These are phyloP conservation scores for Russula abietina DNA, from an alignment of 768 basidiomycete genomes.

Conservation along the genomic window DNA sequence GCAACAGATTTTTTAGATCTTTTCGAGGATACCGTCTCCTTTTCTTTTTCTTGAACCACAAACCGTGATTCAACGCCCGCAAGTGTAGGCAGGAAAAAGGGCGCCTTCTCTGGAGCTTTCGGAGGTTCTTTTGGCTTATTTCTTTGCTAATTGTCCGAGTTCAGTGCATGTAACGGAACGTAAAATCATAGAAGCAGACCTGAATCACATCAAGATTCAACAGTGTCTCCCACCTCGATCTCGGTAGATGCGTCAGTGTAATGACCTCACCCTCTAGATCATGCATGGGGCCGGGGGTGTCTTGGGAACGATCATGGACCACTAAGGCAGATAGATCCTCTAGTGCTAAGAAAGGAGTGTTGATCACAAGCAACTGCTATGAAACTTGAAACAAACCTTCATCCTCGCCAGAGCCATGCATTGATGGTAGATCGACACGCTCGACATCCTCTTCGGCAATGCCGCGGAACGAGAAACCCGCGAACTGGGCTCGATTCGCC, in stretches of 20 bases:
- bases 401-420: conserved; percentile 78
- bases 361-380: conserved; percentile 10
- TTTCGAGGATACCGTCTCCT: conserved; percentile 41
- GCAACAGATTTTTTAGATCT: conserved; percentile 48
- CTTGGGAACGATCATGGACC: conserved; percentile 52
- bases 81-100: conserved; percentile 93
- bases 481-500: conserved; percentile 95
- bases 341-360: conserved; percentile 41
- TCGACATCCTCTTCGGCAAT: conserved; percentile 71
- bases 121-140: conserved; percentile 96
- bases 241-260: conserved; percentile 86
- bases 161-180: neutral
- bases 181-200: conserved; percentile 37
- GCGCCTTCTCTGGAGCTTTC: conserved; percentile 91
- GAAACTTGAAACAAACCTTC: conserved; percentile 47
- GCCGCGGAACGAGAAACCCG: conserved; percentile 74
- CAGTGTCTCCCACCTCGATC: conserved; percentile 94
- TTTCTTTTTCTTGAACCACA: conserved; percentile 44
- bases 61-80: conserved; percentile 85
- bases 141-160: conserved; percentile 54
- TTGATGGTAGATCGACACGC: conserved; percentile 69
- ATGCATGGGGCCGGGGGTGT: conserved; percentile 79
- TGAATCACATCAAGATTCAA: conserved; percentile 93
- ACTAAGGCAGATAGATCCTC: conserved; percentile 63
- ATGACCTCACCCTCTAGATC: conserved; percentile 88